phyloP scores from a whole-genome alignment of 2,329 filamentous ascomycete genomes.

The Alternaria atra region DNA sequence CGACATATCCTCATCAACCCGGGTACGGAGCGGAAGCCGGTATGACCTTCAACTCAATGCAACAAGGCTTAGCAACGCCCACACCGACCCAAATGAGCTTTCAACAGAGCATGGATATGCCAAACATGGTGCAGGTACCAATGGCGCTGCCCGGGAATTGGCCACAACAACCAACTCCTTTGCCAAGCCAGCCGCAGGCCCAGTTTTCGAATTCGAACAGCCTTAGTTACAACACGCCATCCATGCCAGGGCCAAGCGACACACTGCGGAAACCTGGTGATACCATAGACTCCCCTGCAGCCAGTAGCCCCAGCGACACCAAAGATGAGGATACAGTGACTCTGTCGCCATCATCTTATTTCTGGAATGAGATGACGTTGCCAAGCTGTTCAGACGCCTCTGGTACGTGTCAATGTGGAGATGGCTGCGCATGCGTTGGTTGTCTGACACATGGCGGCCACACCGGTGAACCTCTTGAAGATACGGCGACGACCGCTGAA shows the following conservation, averaged over 20 bases:
- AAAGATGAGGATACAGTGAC: conserved; percentile 46
- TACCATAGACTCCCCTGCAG: conserved; percentile 19
- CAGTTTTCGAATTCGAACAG: conserved; percentile 30
- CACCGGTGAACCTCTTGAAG: conserved; percentile 53
- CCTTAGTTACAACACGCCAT: conserved; percentile 9
- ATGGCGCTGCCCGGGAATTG: conserved; percentile 31
- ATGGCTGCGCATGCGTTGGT: conserved; percentile 62
- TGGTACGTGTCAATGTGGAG: conserved; percentile 62
- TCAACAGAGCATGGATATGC: conserved; percentile 28
- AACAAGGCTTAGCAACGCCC: conserved; percentile 29
- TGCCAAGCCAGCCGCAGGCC: conserved; percentile 17
- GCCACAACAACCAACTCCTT: conserved; percentile 31
- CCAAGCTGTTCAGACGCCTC: conserved; percentile 58
- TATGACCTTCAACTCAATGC: conserved; percentile 25
- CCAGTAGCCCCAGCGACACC: conserved; percentile 41
- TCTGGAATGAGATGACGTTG: conserved; percentile 49
- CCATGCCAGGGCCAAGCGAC: conserved; percentile 19
- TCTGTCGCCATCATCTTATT: conserved; percentile 50
- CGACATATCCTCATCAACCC: conserved; percentile 46
- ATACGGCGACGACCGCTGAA: conserved; percentile 20
- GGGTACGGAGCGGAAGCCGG: conserved; percentile 39
- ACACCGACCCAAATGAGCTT: conserved; percentile 33
- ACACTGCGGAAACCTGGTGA: conserved; percentile 27
- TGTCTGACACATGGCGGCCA: conserved; percentile 63
- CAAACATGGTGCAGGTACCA: conserved; percentile 28